A percentile compares a stretch with the other conserved stretches of the same genome.
phyloP scores from a whole-genome alignment of 2,329 filamentous ascomycete species.

The Fusarium sp. region DNA sequence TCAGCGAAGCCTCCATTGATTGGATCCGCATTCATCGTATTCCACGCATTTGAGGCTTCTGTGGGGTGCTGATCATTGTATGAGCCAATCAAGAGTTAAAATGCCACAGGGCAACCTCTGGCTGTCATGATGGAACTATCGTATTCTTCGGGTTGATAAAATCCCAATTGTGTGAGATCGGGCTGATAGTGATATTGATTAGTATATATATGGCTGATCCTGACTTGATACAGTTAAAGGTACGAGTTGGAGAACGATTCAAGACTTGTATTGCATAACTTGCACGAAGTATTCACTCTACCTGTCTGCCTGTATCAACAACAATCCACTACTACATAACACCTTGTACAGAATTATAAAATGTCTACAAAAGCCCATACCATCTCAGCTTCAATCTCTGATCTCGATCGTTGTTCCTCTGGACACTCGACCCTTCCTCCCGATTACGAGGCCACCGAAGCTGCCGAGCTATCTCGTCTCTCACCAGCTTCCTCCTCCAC shows the following conservation, averaged over 20 bases:
- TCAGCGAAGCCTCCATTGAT: slow-evolving; percentile 28
- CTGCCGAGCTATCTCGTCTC: slow-evolving; percentile 40
- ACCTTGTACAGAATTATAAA: neutral
- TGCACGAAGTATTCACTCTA: neutral
- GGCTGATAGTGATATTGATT: neutral
- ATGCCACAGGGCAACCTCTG: slow-evolving; percentile 14
- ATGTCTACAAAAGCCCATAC: slow-evolving; percentile 22
- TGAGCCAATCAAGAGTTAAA: slow-evolving; percentile 24
- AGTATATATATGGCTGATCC: slow-evolving; percentile 17
- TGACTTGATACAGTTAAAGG: neutral
- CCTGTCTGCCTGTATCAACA: too few relatives aligned
- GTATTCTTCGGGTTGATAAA: slow-evolving; percentile 33
- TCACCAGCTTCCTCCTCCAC: slow-evolving; percentile 42
- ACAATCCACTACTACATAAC: neutral
- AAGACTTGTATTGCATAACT: neutral
- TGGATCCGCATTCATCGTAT: slow-evolving; percentile 47
- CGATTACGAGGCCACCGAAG: slow-evolving; percentile 40
- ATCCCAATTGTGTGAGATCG: neutral
- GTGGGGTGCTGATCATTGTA: slow-evolving; percentile 13
- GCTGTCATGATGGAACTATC: slow-evolving; percentile 15
- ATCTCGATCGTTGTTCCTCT: slow-evolving; percentile 17
- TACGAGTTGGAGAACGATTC: neutral
- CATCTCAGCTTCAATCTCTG: neutral
- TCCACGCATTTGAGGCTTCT: slow-evolving; percentile 5
- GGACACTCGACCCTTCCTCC: slow-evolving; percentile 42